Conservation (phyloP, 2,329 filamentous ascomycete genomes). For the Aspergillus sp. region DNA sequence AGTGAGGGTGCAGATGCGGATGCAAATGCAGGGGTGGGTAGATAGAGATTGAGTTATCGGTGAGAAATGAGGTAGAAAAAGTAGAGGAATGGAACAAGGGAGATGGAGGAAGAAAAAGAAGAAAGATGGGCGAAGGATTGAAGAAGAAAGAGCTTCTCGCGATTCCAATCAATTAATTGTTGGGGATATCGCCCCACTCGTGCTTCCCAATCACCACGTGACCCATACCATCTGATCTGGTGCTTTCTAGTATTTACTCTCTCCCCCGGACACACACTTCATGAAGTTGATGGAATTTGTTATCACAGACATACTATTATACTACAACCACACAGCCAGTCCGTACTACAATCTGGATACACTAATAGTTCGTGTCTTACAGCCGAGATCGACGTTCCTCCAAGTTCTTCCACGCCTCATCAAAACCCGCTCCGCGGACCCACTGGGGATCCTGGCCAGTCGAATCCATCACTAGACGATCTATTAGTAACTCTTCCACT, state of each 20-base stretch:
- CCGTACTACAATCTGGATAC: background rate
- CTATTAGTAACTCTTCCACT: background rate
- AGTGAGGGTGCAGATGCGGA: conserved; percentile 10
- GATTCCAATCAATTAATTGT: conserved; percentile 24
- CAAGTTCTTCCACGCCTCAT: conserved; percentile 42
- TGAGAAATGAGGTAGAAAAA: background rate
- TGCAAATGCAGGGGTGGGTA: background rate
- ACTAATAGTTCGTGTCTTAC: background rate
- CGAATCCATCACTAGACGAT: conserved; percentile 37
- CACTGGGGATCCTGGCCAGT: conserved; percentile 34
- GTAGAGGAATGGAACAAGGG: background rate
- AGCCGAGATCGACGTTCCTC: conserved; percentile 7
- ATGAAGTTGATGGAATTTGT: too few species aligned
- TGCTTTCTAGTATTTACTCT: too few species aligned
- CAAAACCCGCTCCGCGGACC: conserved; percentile 46
- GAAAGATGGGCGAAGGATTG: conserved; percentile 20
- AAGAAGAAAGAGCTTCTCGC: too few species aligned
- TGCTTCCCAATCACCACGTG: conserved; percentile 30
- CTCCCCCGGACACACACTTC: too few species aligned
- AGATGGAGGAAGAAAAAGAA: conserved; percentile 11
- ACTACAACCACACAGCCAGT: background rate
- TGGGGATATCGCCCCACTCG: conserved; percentile 34
- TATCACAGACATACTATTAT: background rate
- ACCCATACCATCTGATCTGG: conserved; percentile 16
- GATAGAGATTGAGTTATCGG: background rate